Base-by-base conservation (phyloP, 495 filamentous ascomycete genomes). In the Aspergillus leporis region DNA sequence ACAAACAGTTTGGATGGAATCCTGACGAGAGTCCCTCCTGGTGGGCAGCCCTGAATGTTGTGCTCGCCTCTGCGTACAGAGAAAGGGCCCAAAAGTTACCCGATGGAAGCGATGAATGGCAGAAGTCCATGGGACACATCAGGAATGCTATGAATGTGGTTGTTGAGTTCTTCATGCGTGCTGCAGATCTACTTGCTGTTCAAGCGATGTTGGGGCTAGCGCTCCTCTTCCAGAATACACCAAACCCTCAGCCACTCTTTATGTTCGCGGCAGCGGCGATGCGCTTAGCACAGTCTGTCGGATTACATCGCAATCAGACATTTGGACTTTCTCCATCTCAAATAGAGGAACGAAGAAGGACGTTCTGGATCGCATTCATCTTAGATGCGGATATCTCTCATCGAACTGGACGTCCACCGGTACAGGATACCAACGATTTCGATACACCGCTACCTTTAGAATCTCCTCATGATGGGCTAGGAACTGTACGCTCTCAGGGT, bases 281-380 rank as follows among this genome's bases (percentile, higher is more conserved):
- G 43, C 63, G 66, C 9, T 51, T 68, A 10, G 34, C 63, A 0
- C 66, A 68, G 5, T 65, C 62, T 25, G 61, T 68, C n/a, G 63
- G 66, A 25, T 48, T 68, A 31, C 66, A 68, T 48, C 56, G 58
- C 10, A 59, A 58, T 8, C 47, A 40, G 21, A 40, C 53, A 0
- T 55, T 30, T 31, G 59, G 59, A 21, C 18, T 64, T 19, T 51
- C 54, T 0, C 19, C 31, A 19, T 31, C 55, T 23, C 56, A 67
- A 50, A 50, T 60, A 4, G 64, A 63, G 25, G 59, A 67, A 56
- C 40, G 67, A 32, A 47, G 60, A 23, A 38, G 67, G 41, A 59
- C 53, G 12, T 67, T 63, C 25, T 70, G 65, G 65, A 61, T 70
- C 4, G 60, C 65, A 9, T 70, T 66, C 18, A 61, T 65, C 51